Base-by-base conservation (phyloP, 176 grass and related monocot genomes). In the Eleusine indica region DNA sequence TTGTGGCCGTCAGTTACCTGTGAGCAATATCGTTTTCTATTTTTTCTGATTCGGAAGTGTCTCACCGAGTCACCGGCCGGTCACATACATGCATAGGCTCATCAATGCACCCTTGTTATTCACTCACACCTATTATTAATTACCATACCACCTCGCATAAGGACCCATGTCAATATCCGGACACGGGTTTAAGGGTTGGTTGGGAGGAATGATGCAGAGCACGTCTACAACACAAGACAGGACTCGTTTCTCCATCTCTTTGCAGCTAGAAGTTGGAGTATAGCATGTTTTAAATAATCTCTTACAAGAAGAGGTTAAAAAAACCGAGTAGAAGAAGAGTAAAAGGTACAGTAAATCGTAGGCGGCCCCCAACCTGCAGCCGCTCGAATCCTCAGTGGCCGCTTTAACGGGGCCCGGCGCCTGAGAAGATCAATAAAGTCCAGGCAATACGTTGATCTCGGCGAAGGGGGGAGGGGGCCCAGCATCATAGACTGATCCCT, bases 361-460 rank as follows among this genome's bases (percentile, higher is more conserved):
- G 63, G 53, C 7, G 35, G 87, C 42, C 37, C 22, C 76, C 71
- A 67, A 2, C 1, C 3, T 13, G 87, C 77, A 80, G 82, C 2
- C 52, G 69, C 35, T 61, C 62, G 69, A 68, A 38, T 68, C 16
- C 49, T 37, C 29, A 66, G 17, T 37, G 30, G 64, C 21, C 13
- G 47, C 48, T 86, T 89, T 75, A 48, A 67, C 75, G 75, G 80
- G 89, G 9, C 69, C 84, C 89, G 81, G 66, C n/a, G 56, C 54
- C 75, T 54, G 53, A 39, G 56, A 67, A 79, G 42, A 49, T 38
- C 85, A 62, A 69, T 66, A 83, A 86, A 82, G 62, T 79, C 88
- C 62, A 83, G 80, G 88, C 88, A 74, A 61, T 74, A 87, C 74
- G 84, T 79, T 83, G 84, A 82, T 83, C 74, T 90, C 68, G 61